Percentiles rank a stretch among this genome's conserved stretches.
Conservation (phyloP, 2,329 filamentous ascomycete species). For the Trichoderma arundinaceum region DNA sequence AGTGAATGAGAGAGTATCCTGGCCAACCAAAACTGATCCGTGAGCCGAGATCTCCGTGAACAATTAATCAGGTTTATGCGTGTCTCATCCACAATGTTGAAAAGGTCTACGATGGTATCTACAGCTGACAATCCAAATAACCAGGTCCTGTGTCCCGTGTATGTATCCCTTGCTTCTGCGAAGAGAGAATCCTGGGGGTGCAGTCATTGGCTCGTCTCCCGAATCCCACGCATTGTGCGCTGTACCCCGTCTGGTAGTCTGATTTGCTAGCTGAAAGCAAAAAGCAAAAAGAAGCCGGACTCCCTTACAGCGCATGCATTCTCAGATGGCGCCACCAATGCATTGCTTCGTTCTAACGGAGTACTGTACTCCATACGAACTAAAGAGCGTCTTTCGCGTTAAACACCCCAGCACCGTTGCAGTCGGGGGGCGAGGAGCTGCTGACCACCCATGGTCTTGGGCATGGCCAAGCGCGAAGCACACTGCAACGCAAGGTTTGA, state of each 20-base stretch:
- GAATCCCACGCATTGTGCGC: not conserved
- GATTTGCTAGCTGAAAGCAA: not conserved
- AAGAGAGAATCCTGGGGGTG: too few species aligned
- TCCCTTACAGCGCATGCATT: slow-evolving; percentile 14
- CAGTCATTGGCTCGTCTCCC: slow-evolving; percentile 9
- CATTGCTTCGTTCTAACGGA: not conserved
- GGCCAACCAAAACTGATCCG: not conserved
- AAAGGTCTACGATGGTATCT: too few species aligned
- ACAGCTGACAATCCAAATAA: not conserved
- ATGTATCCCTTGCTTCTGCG: not conserved
- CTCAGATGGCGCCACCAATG: slow-evolving; percentile 3
- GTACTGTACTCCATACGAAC: not conserved
- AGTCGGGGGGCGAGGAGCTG: not conserved
- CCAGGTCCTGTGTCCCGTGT: not conserved
- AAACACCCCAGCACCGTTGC: not conserved
- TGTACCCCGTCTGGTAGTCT: not conserved
- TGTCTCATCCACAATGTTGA: not conserved
- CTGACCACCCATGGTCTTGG: slow-evolving; percentile 24
- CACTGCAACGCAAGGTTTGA: slow-evolving; percentile 14
- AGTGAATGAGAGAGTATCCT: not conserved
- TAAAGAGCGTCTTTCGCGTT: not conserved
- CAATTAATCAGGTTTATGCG: not conserved
- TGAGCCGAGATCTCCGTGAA: slow-evolving; percentile 5
- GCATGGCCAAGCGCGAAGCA: slow-evolving; percentile 12
- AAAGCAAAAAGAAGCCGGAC: slow-evolving; percentile 11